phyloP scores from a whole-genome alignment of 495 filamentous ascomycete genomes.

The Xylaria venustula region DNA sequence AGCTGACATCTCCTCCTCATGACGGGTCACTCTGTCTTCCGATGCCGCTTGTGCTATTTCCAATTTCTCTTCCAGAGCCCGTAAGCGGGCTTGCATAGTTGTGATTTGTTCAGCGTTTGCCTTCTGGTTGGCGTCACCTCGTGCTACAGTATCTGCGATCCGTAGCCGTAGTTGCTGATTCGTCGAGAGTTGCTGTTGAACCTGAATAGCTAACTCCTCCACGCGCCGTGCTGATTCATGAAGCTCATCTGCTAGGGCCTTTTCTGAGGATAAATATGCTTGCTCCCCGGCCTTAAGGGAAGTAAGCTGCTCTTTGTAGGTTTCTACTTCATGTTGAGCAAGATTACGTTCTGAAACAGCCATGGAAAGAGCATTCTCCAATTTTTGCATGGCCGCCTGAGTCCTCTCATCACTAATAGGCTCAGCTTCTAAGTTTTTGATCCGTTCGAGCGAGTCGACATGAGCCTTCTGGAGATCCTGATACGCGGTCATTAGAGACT shows the following conservation, averaged over 20 bases:
- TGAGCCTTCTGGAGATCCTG: constrained; percentile 68
- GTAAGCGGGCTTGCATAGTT: constrained; percentile 74
- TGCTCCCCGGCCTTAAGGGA: constrained; percentile 60
- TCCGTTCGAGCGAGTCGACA: constrained; percentile 51
- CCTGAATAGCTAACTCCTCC: constrained; percentile 71
- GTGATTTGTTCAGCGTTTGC: constrained; percentile 77
- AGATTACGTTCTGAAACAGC: constrained; percentile 72
- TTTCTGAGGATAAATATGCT: constrained; percentile 61
- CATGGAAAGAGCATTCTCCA: constrained; percentile 62
- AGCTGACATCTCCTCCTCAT: constrained; percentile 79
- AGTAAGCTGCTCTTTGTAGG: constrained; percentile 61
- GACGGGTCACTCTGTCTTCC: constrained; percentile 75
- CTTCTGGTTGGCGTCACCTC: constrained; percentile 83
- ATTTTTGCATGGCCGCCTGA: constrained; percentile 56
- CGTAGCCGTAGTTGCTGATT: constrained; percentile 74
- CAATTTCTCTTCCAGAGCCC: constrained; percentile 78
- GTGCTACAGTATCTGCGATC: constrained; percentile 80
- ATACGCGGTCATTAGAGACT: constrained; percentile 76
- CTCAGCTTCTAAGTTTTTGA: constrained; percentile 53
- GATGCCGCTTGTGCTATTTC: constrained; percentile 79
- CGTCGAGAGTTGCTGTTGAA: constrained; percentile 71
- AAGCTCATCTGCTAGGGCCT: constrained; percentile 62
- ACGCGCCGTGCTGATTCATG: constrained; percentile 69
- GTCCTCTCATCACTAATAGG: constrained; percentile 50
- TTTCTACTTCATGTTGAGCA: constrained; percentile 58